Base-by-base conservation (phyloP, 371 early-diverging fungal species). In the Mucor circinelloides region DNA sequence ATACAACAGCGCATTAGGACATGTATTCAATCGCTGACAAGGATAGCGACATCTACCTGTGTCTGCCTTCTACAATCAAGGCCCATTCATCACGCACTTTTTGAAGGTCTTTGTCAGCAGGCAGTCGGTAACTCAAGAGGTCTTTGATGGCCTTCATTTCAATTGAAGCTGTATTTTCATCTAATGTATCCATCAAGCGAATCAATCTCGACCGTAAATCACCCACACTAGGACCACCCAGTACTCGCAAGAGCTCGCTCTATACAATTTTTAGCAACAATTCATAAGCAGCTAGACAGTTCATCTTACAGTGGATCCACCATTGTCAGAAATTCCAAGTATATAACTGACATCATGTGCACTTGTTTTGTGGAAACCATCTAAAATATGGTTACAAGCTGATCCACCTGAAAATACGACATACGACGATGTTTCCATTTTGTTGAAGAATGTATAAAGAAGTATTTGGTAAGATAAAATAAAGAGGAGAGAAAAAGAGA, bases 261-360 rank as follows among this genome's bases (percentile, higher is more conserved):
- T 81, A 71, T 56, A n/a, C 23, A 2, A 23, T 55, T 21, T 54
- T 63, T 54, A 17, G 34, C 31, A 13, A 19, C 13, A 32, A 23
- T 21, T 8, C 59, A 19, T 25, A 15, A 61, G 5, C 17, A 17
- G 40, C 17, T 40, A 40, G 40, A 17, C 40, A 17, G 9, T 17
- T 55, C 28, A 46, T 56, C 69, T 72, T 84, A 84, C 84, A 38
- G 87, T 85, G 21, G 85, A 87, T 55, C 85, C 88, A 58, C 91
- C 93, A 72, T 92, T 90, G 68, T 92, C 93, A 38, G 87, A 86
- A 44, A 92, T 86, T 32, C 90, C 89, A 63, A 92, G 77, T n/a
- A 90, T 79, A 62, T 91, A 90, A 64, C 86, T 85, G 31, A 89
- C 85, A 63, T 90, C 80, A 48, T 87, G 81, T n/a, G 82, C 84